Conservation (phyloP, 305 asterid species). For the Striga hermonthica region DNA sequence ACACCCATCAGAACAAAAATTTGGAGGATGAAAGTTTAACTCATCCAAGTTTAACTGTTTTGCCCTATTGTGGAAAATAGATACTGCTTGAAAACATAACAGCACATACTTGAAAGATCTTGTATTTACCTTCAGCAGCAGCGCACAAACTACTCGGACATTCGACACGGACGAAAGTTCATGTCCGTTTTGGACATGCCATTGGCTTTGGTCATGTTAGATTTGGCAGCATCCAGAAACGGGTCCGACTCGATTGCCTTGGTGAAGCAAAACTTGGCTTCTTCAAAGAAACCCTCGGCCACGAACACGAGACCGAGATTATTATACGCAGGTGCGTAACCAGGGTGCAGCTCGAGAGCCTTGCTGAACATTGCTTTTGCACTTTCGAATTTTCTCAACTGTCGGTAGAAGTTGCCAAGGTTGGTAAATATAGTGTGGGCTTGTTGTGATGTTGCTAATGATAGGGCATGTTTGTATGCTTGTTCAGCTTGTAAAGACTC, state of each 20-base stretch:
- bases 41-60: too few relatives aligned
- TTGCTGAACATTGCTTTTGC: conserved; percentile 92
- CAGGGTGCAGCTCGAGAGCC: conserved; percentile 88
- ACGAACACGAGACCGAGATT: conserved; percentile 93
- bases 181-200: conserved; percentile 43
- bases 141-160: conserved; percentile 26
- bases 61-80: too few relatives aligned
- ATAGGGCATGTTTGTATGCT: conserved; percentile 72
- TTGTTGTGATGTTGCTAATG: conserved; percentile 63
- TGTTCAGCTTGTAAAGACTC: conserved; percentile 68
- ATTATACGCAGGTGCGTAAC: conserved; percentile 94
- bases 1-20: too few relatives aligned
- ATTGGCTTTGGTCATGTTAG: conserved; percentile 65
- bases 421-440: conserved; percentile 74
- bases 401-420: conserved; percentile 85
- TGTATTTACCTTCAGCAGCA: conserved; percentile 22
- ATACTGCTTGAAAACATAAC: neutral
- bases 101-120: neutral
- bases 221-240: conserved; percentile 83
- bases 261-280: conserved; percentile 78
- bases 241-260: conserved; percentile 81
- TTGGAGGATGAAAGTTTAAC: too few relatives aligned
- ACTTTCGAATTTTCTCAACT: conserved; percentile 52
- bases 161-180: conserved; percentile 33
- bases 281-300: conserved; percentile 77